Evolutionary conservation across 73 alveolate species (phyloP), one percentile per base, ranked within the genome.

Genomic region (Paramecium sonneborni): DNA sequence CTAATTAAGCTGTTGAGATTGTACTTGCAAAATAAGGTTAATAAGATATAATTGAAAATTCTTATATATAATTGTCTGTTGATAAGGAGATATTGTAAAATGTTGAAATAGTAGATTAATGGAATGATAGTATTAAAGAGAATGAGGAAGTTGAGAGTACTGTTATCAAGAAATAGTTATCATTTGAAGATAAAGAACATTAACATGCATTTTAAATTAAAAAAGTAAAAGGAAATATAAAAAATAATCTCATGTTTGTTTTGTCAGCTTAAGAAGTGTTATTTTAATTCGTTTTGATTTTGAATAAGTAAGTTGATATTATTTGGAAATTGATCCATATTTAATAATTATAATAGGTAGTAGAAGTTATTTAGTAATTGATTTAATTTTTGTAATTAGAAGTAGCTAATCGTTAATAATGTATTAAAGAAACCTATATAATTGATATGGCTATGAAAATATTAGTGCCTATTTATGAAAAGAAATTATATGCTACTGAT

Each of bases 201-300:
- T 11, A 70, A 35, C 86, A 70, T 70, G 86, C 86, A 4, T 70
- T 70, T 70, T 32, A 70, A 21, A 21, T 70, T 3, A 70, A 70
- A 28, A 70, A 32, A 15, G 37, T 70, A 2, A n/a, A n/a, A 32
- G 34, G 2, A 28, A 32, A 23, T 28, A 15, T 35, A 2, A 70
- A 70, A 70, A 15, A 70, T 21, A 70, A 70, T 70, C 15, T 70
- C 3, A 32, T 70, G 57, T 70, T 18, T 35, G 55, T 70, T 14
- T 32, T 70, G 37, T 70, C 86, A 12, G 86, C 86, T 4, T 35
- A 70, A 70, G 57, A 32, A 21, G 26, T 14, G 4, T 28, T 70
- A 6, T 70, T 18, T 32, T 43, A 70, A 70, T 70, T 70, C 14
- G 57, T n/a, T 4, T 18, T 15, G 4, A 70, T 70, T 8, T 32